Evolutionary conservation across 768 basidiomycete genomes (phyloP).

Genomic region (Agaricus blazei): DNA sequence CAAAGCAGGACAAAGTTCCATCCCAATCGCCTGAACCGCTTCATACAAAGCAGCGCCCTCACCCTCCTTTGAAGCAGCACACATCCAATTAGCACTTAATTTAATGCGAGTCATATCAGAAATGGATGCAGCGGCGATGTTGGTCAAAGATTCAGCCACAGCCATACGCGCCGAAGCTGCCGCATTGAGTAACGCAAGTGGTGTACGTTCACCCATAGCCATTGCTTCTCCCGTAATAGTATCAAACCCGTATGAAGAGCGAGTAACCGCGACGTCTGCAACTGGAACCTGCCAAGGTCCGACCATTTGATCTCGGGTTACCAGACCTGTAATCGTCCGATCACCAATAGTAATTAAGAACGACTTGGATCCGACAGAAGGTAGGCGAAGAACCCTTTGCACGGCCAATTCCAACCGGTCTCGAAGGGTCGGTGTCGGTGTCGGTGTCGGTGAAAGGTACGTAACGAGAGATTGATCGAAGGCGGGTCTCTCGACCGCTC

Average conservation of each 20-base stretch:
- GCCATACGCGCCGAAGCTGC: slow-evolving; percentile 96
- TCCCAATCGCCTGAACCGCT: slow-evolving; percentile 84
- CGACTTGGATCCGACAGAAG: slow-evolving; percentile 90
- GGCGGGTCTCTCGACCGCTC: slow-evolving; percentile 27
- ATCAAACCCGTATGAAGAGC: slow-evolving; percentile 91
- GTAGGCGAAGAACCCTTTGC: slow-evolving; percentile 81
- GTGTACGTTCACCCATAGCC: slow-evolving; percentile 98
- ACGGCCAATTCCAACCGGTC: slow-evolving; percentile 60
- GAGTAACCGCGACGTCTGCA: slow-evolving; percentile 94
- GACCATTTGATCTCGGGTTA: slow-evolving; percentile 97
- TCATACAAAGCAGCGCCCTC: slow-evolving; percentile 89
- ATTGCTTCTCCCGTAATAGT: slow-evolving; percentile 87
- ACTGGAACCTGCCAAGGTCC: slow-evolving; percentile 99
- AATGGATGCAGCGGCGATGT: slow-evolving; percentile 78
- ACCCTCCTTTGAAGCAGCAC: slow-evolving; percentile 82
- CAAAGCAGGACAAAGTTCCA: slow-evolving; percentile 89
- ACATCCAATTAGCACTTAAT: slow-evolving; percentile 99
- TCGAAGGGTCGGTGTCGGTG: slow-evolving; percentile 20
- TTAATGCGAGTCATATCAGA: slow-evolving; percentile 72
- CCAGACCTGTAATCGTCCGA: slow-evolving; percentile 88
- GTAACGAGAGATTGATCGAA: slow-evolving; percentile 72
- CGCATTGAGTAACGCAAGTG: slow-evolving; percentile 80
- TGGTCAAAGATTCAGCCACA: slow-evolving; percentile 89
- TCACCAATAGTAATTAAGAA: slow-evolving; percentile 99
- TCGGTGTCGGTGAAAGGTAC: slow-evolving; percentile 48